These are phyloP conservation scores for Rhynchospora breviuscula DNA, from an alignment of 176 grass and related monocot genomes.

Conservation along the genomic window DNA sequence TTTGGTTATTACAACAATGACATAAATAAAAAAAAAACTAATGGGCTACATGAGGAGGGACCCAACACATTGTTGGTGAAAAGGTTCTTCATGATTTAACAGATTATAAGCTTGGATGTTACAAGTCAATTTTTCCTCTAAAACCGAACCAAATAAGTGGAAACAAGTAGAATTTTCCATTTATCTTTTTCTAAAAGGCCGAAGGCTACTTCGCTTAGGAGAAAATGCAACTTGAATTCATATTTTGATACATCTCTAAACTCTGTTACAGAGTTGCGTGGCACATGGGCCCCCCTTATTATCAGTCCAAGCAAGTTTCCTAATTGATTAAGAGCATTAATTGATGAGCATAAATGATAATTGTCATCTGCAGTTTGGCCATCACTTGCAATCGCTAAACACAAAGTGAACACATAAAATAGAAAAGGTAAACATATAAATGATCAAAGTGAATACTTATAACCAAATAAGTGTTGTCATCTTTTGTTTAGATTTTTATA, in stretches of 20 bases:
- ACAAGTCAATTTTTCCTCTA: conserved; percentile 1
- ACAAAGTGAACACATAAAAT: too few species aligned
- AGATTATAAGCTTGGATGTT: neutral
- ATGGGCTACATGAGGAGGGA: too few species aligned
- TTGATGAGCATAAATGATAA: too few species aligned
- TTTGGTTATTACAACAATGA: too few species aligned
- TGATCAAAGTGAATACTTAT: too few species aligned
- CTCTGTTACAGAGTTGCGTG: neutral
- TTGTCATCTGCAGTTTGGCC: too few species aligned
- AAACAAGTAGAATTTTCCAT: neutral
- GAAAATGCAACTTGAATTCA: neutral
- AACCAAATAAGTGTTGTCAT: too few species aligned
- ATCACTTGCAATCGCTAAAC: too few species aligned
- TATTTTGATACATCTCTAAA: neutral
- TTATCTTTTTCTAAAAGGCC: neutral
- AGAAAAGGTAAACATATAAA: too few species aligned
- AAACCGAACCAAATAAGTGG: neutral
- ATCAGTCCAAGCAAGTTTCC: neutral
- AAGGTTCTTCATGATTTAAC: neutral
- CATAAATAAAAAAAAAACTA: too few species aligned
- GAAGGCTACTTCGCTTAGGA: neutral
- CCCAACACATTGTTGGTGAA: neutral
- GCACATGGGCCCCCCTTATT: neutral
- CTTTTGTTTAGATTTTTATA: too few species aligned
- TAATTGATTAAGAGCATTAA: neutral